phyloP scores from a whole-genome alignment of 2,329 filamentous ascomycete species.

The Talaromyces piceae region DNA sequence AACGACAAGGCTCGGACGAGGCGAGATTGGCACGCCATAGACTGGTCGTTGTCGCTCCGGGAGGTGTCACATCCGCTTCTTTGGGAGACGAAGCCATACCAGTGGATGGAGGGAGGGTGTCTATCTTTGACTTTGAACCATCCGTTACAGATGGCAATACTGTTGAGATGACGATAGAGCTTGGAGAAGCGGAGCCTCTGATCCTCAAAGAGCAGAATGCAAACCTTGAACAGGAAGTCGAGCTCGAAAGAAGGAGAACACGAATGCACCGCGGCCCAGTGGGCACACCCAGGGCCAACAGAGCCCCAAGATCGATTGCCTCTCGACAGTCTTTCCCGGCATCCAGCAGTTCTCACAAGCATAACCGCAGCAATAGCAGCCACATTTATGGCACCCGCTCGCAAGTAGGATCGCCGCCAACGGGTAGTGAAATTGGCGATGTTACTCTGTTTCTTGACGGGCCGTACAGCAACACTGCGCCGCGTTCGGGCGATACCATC shows the following conservation, averaged over 20 bases:
- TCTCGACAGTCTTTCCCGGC: slow-evolving; percentile 20
- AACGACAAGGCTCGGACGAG: slow-evolving; percentile 46
- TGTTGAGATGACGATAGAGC: slow-evolving; percentile 60
- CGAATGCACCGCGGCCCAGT: slow-evolving; percentile 52
- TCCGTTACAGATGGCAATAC: slow-evolving; percentile 48
- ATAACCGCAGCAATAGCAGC: slow-evolving; percentile 5
- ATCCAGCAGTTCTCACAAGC: slow-evolving; percentile 12
- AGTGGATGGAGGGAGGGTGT: slow-evolving; percentile 68
- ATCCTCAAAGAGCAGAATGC: slow-evolving; percentile 64
- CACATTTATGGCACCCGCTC: slow-evolving; percentile 24
- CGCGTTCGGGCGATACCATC: slow-evolving; percentile 62
- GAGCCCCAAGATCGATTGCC: slow-evolving; percentile 14
- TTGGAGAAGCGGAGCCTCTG: slow-evolving; percentile 63
- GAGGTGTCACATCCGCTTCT: slow-evolving; percentile 53
- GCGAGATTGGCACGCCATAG: slow-evolving; percentile 23
- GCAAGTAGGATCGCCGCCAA: slow-evolving; percentile 18
- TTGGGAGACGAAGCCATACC: slow-evolving; percentile 67
- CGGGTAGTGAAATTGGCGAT: slow-evolving; percentile 15
- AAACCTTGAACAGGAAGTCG: slow-evolving; percentile 70
- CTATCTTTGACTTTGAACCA: slow-evolving; percentile 68
- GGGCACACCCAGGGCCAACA: slow-evolving; percentile 39
- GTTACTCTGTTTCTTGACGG: slow-evolving; percentile 57
- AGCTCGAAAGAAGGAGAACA: slow-evolving; percentile 67
- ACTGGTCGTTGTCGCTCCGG: slow-evolving; percentile 65
- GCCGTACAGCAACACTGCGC: slow-evolving; percentile 65